Base-by-base conservation (phyloP, 768 basidiomycete species). In the Phylloporus scabripes region DNA sequence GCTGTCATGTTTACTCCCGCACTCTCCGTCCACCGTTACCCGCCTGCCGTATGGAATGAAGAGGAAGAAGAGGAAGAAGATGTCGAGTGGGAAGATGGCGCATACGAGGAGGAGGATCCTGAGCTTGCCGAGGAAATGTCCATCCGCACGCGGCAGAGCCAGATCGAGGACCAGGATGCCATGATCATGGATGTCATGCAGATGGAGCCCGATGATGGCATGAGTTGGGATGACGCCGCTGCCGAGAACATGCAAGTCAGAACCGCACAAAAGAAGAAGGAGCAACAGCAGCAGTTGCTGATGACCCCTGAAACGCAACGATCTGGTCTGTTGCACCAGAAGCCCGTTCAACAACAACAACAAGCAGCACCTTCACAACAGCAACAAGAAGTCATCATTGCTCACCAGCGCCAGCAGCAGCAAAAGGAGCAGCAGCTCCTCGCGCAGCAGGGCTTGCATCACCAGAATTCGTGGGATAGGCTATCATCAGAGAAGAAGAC, bases 221-320 rank as follows among this genome's bases (percentile, higher is more conserved):
- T 94, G 80, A 77, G 79, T 51, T 94, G 93, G 92, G 91, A 92
- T 42, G 87, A 91, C 46, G 67, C 73, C 32, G 77, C 74, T 10
- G 82, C 79, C 2, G 80, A 78, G 46, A 73, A 75, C 38, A 74
- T 75, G 54, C 76, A 74, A 46, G 65, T 61, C 12, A 66, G 58
- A 11, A 66, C 59, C 41, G 59, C 52, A 18, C 60, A 66, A 49
- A 61, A 51, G 52, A 60, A 53, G 38, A 28, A n/a, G 11, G 24
- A 32, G 57, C 24, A 66, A 10, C 56, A 37, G 32, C 24, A 66
- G 11, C 56, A 37, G 32, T 61, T 52, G 49, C 2, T 48, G 38
- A 46, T 44, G 46, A 53, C 69, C 31, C 72, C 75, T 2, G 70
- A 70, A 7, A 53, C 66, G 0, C 53, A 74, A 42, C 72, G 67